These are phyloP conservation scores for Artomyces pyxidatus DNA, from an alignment of 768 basidiomycete species.

Conservation along the genomic window DNA sequence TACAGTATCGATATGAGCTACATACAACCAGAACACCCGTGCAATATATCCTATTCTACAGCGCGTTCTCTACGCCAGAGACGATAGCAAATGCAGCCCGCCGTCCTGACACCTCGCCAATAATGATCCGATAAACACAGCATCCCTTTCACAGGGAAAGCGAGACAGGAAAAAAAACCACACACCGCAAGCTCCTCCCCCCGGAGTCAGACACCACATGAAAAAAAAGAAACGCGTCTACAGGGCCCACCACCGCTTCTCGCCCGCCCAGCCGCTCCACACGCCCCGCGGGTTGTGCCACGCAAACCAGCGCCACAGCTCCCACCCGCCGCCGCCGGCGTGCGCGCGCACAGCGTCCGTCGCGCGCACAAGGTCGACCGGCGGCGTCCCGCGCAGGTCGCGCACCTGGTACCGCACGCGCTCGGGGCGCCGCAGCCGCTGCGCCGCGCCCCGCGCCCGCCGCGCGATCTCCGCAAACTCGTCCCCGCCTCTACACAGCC, in stretches of 20 bases:
- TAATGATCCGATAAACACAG: too few relatives aligned
- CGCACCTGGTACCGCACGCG: conserved; percentile 11
- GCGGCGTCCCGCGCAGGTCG: background rate
- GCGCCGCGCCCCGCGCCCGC: conserved; percentile 5
- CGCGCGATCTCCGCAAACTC: conserved; percentile 13
- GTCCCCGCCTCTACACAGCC: conserved; percentile 6
- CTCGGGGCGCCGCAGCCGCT: conserved; percentile 14
- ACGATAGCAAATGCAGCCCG: too few relatives aligned
- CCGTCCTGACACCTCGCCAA: too few relatives aligned
- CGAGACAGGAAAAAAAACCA: background rate
- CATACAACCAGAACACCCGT: too few relatives aligned
- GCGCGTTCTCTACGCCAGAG: too few relatives aligned
- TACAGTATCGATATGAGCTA: too few relatives aligned
- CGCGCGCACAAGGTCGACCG: conserved; percentile 10
- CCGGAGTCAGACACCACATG: background rate
- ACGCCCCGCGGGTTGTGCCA: conserved; percentile 15
- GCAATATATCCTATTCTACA: too few relatives aligned
- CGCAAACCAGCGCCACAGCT: conserved; percentile 15
- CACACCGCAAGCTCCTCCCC: too few relatives aligned
- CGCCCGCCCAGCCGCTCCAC: conserved; percentile 13
- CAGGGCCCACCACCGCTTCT: conserved; percentile 11
- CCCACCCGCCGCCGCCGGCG: conserved; percentile 1
- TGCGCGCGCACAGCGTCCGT: conserved; percentile 5
- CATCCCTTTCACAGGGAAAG: too few relatives aligned
- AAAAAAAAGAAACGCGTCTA: background rate